phyloP scores from a whole-genome alignment of 2,329 filamentous ascomycete species.

The Aspergillus aculeatus region DNA sequence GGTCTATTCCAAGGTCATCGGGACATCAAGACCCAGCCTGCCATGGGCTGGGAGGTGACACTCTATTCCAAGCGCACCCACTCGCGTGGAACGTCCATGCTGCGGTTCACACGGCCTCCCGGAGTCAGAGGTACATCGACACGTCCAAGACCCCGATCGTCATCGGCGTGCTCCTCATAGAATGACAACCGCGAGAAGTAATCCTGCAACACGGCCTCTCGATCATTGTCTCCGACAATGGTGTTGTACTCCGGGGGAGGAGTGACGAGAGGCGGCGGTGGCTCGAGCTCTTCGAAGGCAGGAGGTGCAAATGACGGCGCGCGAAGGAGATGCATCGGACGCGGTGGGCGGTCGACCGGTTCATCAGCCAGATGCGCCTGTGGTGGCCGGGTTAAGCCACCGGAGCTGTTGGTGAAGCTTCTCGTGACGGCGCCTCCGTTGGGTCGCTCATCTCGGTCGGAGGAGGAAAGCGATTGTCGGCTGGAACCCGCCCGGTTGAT shows the following conservation, averaged over 20 bases:
- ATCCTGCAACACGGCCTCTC: slow-evolving; percentile 69
- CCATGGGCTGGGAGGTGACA: slow-evolving; percentile 9
- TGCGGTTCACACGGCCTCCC: slow-evolving; percentile 60
- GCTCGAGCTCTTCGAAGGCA: slow-evolving; percentile 76
- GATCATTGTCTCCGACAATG: slow-evolving; percentile 69
- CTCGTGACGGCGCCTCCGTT: slow-evolving; percentile 26
- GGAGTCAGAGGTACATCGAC: slow-evolving; percentile 63
- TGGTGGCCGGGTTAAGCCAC: slow-evolving; percentile 46
- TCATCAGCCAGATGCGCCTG: slow-evolving; percentile 52
- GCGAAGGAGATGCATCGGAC: slow-evolving; percentile 81
- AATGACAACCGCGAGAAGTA: slow-evolving; percentile 77
- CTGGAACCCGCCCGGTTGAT: slow-evolving; percentile 30
- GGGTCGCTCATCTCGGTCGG: slow-evolving; percentile 32
- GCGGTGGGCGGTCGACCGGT: slow-evolving; percentile 47
- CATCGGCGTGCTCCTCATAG: slow-evolving; percentile 63
- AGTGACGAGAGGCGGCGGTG: slow-evolving; percentile 71
- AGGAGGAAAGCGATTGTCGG: slow-evolving; percentile 18
- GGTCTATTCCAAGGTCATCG: neutral
- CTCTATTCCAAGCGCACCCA: slow-evolving; percentile 48
- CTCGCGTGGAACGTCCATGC: slow-evolving; percentile 62
- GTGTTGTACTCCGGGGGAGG: slow-evolving; percentile 82
- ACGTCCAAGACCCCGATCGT: slow-evolving; percentile 46
- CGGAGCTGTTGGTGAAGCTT: slow-evolving; percentile 42
- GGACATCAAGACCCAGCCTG: neutral
- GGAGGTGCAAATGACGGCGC: slow-evolving; percentile 85